These are phyloP conservation scores for Sugiyamaella chiloensis DNA, from an alignment of 805 yeast genomes.

Conservation along the genomic window DNA sequence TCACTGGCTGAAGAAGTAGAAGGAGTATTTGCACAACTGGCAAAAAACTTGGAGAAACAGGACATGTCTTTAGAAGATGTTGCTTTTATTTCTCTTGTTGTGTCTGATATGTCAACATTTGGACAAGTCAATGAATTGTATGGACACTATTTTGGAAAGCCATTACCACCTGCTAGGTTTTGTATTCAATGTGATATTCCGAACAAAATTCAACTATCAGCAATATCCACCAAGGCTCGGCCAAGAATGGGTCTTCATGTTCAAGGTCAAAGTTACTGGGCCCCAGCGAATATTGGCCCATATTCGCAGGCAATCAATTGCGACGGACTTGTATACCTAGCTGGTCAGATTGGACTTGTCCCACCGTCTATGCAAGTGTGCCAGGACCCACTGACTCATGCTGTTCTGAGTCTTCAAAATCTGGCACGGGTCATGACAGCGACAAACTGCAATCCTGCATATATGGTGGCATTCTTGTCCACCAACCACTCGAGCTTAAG, in stretches of 20 bases:
- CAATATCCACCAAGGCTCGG: slow-evolving; percentile 37
- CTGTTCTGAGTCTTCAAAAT: slow-evolving; percentile 69
- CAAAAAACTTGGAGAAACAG: background rate
- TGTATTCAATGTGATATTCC: slow-evolving; percentile 67
- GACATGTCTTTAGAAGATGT: slow-evolving; percentile 38
- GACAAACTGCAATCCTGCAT: background rate
- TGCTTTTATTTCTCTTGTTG: slow-evolving; percentile 56
- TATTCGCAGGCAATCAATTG: slow-evolving; percentile 79
- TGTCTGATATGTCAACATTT: slow-evolving; percentile 66
- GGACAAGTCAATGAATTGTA: slow-evolving; percentile 60
- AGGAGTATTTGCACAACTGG: slow-evolving; percentile 17
- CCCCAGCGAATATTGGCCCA: slow-evolving; percentile 97
- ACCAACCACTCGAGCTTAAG: background rate
- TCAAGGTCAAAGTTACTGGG: slow-evolving; percentile 95
- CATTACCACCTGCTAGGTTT: slow-evolving; percentile 84
- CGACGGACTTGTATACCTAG: slow-evolving; percentile 53
- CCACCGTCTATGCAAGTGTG: slow-evolving; percentile 65
- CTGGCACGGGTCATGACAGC: slow-evolving; percentile 48
- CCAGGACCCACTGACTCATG: slow-evolving; percentile 33
- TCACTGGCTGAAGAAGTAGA: slow-evolving; percentile 17
- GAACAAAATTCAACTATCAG: slow-evolving; percentile 55
- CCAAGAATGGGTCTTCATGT: slow-evolving; percentile 69
- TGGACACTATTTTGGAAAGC: slow-evolving; percentile 43
- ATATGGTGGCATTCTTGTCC: background rate
- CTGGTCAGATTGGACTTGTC: slow-evolving; percentile 88